These are phyloP conservation scores for Globomyces sp. DNA, from an alignment of 371 early-diverging fungal species.

Conservation along the genomic window DNA sequence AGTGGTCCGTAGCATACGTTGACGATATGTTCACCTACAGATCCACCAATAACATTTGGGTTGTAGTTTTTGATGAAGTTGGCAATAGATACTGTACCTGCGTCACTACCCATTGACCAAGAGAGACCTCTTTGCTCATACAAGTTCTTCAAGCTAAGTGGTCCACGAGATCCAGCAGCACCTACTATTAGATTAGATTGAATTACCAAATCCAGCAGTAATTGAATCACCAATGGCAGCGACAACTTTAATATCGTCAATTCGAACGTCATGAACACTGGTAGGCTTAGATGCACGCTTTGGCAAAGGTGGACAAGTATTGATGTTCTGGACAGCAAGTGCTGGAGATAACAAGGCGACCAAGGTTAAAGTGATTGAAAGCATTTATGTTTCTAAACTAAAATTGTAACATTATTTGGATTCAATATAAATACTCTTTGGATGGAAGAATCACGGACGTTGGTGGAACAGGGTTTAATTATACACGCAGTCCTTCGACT, in stretches of 20 bases:
- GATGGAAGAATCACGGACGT: no score
- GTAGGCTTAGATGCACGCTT: slow-evolving; percentile 10
- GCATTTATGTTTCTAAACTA: no score
- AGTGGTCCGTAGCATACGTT: slow-evolving; percentile 40
- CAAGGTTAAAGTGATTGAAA: no score
- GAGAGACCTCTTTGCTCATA: slow-evolving; percentile 65
- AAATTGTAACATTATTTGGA: no score
- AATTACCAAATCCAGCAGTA: slow-evolving; percentile 63
- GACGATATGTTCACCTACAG: slow-evolving; percentile 52
- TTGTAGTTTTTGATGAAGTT: slow-evolving; percentile 56
- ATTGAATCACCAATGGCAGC: slow-evolving; percentile 70
- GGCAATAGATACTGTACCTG: slow-evolving; percentile 54
- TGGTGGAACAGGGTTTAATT: no score
- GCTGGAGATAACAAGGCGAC: no score
- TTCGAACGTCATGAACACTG: slow-evolving; percentile 9
- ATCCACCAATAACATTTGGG: slow-evolving; percentile 42
- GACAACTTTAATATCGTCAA: slow-evolving; percentile 55
- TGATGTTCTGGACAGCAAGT: no score
- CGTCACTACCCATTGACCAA: slow-evolving; percentile 62
- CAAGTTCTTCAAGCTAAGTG: slow-evolving; percentile 36
- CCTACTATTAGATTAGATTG: slow-evolving; percentile 16
- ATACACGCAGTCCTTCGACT: no score
- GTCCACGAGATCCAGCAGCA: no score
- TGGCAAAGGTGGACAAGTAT: slow-evolving; percentile 7
- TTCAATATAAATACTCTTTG: no score